Evolutionary conservation across 495 filamentous ascomycete species (phyloP), one percentile per base, ranked within the genome.

Genomic region (Pyronema omphalodes): DNA sequence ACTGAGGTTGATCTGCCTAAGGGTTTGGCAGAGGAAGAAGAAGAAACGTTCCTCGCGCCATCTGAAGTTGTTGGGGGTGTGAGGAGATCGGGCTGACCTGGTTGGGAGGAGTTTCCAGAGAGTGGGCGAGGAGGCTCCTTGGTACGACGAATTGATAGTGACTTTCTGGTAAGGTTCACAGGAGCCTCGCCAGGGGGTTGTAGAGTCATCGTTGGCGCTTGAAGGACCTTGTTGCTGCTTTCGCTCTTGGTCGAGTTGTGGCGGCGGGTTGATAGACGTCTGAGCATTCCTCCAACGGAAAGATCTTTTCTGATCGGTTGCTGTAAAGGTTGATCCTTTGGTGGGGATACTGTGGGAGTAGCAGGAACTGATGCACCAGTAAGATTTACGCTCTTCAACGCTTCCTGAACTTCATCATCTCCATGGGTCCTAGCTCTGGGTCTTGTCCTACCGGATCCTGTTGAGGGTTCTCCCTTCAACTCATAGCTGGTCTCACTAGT

Each of bases 401-500:
- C 76, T 48, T 91, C 84, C 3, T 79, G 71, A 12, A 88, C 76
- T 36, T 99, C 93, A 57, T 96, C 91, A 67, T 96, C 91, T 41
- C 91, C 93, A 63, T 96, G 93, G 0, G 91, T 96, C 53, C 93
- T 72, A 33, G 91, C 88, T 43, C 91, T 76, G 9, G 87, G 86
- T 47, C 91, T 76, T 23, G 84, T 81, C 35, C 91, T 75, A 54
- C 83, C 80, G 23, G 84, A 82, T 4, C 81, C 82, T 51, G 84
- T 74, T 55, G 77, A 81, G 23, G 62, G 54, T 65, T 93, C 86
- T 17, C 88, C 88, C 2, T 79, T 76, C 70, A 93, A 76, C 59
- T 93, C 85, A 62, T 88, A 91, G 11, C 80, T 69, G 8, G 77
- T 71, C 43, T 82, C 75, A 55, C 94, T 95, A 9, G 91, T 99